Percentiles rank a stretch among this genome's conserved stretches.
These are phyloP conservation scores for Gaeumannomyces sp. DNA, from an alignment of 2,329 filamentous ascomycete species.

Conservation along the genomic window DNA sequence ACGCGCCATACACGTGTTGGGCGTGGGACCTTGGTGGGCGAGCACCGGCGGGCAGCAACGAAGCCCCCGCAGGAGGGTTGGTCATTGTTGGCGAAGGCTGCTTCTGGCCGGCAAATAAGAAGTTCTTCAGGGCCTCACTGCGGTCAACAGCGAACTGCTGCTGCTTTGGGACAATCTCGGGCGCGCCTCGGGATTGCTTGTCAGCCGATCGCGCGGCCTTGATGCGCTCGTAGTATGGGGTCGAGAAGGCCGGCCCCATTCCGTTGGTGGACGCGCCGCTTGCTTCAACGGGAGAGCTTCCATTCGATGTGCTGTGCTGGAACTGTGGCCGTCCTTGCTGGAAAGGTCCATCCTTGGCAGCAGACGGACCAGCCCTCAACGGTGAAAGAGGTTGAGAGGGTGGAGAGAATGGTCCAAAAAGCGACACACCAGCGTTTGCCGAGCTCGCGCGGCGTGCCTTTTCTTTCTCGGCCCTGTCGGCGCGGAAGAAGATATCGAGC, in stretches of 20 bases:
- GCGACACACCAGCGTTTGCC: conserved; percentile 33
- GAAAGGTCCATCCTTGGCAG: conserved; percentile 12
- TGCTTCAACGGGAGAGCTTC: conserved; percentile 63
- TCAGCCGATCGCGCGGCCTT: conserved; percentile 41
- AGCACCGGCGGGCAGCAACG: background rate
- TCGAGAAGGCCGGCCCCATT: conserved; percentile 63
- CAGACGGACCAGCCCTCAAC: conserved; percentile 18
- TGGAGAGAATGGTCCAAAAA: conserved; percentile 46
- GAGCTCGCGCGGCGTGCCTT: conserved; percentile 49
- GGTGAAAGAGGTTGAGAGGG: conserved; percentile 29
- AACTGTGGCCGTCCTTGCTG: conserved; percentile 30
- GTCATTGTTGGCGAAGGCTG: conserved; percentile 5
- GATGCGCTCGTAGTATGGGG: conserved; percentile 57
- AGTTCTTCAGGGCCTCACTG: conserved; percentile 50
- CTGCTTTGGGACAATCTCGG: conserved; percentile 11
- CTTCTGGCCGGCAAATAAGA: conserved; percentile 40
- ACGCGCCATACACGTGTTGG: conserved; percentile 12
- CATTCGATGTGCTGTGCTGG: conserved; percentile 41
- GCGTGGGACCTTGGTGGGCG: background rate
- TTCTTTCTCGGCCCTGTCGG: conserved; percentile 72
- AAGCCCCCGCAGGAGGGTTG: conserved; percentile 11
- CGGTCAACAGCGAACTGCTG: conserved; percentile 24
- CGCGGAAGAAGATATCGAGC: conserved; percentile 84
- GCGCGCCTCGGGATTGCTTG: conserved; percentile 16
- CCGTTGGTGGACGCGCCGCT: conserved; percentile 50